These are phyloP conservation scores for Mycocalia duriaeana DNA, from an alignment of 1,284 basidiomycete species.

Conservation along the genomic window DNA sequence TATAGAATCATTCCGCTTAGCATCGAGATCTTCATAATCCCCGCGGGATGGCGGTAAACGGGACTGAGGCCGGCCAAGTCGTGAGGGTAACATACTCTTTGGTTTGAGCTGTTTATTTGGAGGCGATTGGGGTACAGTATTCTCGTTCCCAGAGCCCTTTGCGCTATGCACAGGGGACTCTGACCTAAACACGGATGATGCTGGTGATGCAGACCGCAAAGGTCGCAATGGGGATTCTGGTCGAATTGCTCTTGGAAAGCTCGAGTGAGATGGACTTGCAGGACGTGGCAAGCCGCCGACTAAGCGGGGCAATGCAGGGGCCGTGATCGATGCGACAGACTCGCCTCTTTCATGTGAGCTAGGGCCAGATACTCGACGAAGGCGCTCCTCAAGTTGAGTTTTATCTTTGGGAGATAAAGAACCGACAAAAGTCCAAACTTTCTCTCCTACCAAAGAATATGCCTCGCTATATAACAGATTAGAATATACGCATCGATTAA, in stretches of 20 bases:
- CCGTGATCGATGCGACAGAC: constrained; percentile 22
- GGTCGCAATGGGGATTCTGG: constrained; percentile 56
- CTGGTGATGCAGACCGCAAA: constrained; percentile 50
- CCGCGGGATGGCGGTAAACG: constrained; percentile 25
- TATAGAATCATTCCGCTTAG: too few species aligned
- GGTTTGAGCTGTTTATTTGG: constrained; percentile 48
- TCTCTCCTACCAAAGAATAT: constrained; percentile 82
- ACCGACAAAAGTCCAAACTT: constrained; percentile 79
- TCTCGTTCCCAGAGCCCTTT: constrained; percentile 26
- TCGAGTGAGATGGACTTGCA: constrained; percentile 55
- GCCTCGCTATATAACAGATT: constrained; percentile 53
- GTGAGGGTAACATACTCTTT: constrained; percentile 66
- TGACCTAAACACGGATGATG: constrained; percentile 34
- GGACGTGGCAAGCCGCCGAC: constrained; percentile 48
- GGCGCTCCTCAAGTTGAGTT: constrained; percentile 85
- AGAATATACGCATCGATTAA: constrained; percentile 6
- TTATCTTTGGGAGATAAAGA: constrained; percentile 80
- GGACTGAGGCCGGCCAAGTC: constrained; percentile 56
- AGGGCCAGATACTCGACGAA: constrained; percentile 75
- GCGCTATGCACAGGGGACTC: constrained; percentile 45
- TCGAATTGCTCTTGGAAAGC: constrained; percentile 51
- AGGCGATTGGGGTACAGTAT: constrained; percentile 33
- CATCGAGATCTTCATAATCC: neutral
- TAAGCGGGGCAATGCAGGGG: constrained; percentile 46
- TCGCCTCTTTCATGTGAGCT: constrained; percentile 48